Percentiles rank a stretch among this genome's conserved stretches.
Evolutionary conservation across 2,329 filamentous ascomycete genomes (phyloP).

Genomic region (Monosporascus sp.): DNA sequence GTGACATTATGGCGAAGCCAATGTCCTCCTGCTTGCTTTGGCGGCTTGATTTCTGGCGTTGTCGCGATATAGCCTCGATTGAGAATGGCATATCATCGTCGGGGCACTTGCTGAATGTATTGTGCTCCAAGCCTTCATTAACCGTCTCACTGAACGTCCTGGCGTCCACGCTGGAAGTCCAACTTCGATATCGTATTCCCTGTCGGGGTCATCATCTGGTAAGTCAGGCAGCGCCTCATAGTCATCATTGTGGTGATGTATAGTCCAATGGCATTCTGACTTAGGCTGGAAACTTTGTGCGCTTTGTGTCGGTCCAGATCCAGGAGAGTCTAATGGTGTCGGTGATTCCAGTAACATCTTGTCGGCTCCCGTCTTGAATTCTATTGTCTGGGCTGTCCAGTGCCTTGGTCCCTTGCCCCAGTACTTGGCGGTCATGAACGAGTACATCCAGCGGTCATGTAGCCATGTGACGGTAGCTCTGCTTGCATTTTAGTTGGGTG

Average conservation of each 20-base stretch:
- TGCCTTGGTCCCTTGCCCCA: conserved; percentile 16
- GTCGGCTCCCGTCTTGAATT: conserved; percentile 2
- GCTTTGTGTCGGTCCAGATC: conserved; percentile 11
- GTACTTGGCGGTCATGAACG: conserved; percentile 18
- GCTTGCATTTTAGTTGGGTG: background rate
- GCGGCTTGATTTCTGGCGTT: background rate
- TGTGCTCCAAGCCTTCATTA: background rate
- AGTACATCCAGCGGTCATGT: conserved; percentile 20
- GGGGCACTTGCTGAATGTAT: background rate
- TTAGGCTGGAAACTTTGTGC: background rate
- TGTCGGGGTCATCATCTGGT: background rate
- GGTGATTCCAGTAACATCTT: background rate
- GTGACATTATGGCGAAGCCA: conserved; percentile 19
- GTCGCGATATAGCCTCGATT: background rate
- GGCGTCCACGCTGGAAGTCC: background rate
- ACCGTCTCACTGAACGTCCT: background rate
- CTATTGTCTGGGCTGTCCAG: conserved; percentile 9
- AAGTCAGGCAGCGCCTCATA: background rate
- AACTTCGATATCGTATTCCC: conserved; percentile 4
- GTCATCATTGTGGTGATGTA: background rate
- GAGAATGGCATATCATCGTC: background rate
- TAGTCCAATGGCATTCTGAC: conserved; percentile 9
- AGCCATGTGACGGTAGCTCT: conserved; percentile 12
- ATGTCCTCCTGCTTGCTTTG: conserved; percentile 2
- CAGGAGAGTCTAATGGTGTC: background rate